phyloP scores from a whole-genome alignment of 306 rosid species.

The Styphnolobium japonicum region DNA sequence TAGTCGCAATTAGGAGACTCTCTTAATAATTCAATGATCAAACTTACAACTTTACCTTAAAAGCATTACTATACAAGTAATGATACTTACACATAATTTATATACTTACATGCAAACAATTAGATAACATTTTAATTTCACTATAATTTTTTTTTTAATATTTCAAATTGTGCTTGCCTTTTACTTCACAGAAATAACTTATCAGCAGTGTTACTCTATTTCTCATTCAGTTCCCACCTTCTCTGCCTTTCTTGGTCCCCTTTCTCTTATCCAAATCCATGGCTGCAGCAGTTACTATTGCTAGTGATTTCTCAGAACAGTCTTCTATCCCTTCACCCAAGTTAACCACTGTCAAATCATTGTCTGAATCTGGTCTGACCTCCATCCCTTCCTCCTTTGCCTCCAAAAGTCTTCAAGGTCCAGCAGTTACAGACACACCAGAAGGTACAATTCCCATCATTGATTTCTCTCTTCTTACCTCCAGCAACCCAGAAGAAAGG shows the following conservation, averaged over 20 bases:
- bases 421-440: neutral
- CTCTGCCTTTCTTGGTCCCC: neutral
- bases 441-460: conserved; percentile 35
- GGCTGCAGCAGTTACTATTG: neutral
- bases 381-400: conserved; percentile 8
- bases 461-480: conserved; percentile 45
- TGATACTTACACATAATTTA: no score
- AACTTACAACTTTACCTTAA: no score
- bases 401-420: neutral
- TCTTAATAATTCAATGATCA: no score
- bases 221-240: neutral
- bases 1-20: no score
- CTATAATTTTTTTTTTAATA: no score
- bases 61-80: no score
- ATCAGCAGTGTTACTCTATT: no score
- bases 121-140: no score
- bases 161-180: no score
- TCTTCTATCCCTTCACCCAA: neutral
- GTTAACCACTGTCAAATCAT: neutral
- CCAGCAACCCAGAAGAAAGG: conserved; percentile 22
- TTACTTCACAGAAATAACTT: no score
- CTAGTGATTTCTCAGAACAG: neutral
- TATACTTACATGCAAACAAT: no score
- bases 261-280: neutral
- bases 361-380: neutral